A percentile compares a stretch with the other conserved stretches of the same genome.
Conservation (phyloP, 257 asterid genomes). For the Ilex asprella region DNA sequence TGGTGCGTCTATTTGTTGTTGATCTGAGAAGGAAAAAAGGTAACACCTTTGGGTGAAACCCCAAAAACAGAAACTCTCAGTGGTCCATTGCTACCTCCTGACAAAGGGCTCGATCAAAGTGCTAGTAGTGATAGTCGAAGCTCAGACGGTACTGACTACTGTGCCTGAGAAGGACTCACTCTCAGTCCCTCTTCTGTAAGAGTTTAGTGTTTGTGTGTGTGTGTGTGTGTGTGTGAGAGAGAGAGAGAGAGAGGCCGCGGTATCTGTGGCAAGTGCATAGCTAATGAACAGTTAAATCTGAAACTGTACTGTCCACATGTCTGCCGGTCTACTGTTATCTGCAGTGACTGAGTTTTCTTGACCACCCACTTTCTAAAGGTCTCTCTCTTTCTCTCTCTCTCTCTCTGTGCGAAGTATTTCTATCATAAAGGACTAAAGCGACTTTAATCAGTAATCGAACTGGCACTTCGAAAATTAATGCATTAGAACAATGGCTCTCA, state of each 20-base stretch:
- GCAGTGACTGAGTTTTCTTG: constrained; percentile 32
- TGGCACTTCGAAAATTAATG: constrained; percentile 43
- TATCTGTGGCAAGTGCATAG: constrained; percentile 35
- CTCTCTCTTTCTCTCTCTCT: constrained; percentile 5
- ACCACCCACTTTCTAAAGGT: constrained; percentile 17
- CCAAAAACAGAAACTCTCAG: constrained; percentile 89
- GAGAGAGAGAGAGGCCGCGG: constrained; percentile 10
- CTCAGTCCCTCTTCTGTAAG: constrained; percentile 3
- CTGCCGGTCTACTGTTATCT: constrained; percentile 21
- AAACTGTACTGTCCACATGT: constrained; percentile 22
- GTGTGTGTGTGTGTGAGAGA: constrained; percentile 1
- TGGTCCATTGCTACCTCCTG: constrained; percentile 82
- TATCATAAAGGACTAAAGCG: constrained; percentile 5
- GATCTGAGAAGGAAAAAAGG: constrained; percentile 58
- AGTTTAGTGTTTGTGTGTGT: constrained; percentile 14
- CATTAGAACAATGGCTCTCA: constrained; percentile 40
- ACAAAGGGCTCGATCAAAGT: constrained; percentile 52
- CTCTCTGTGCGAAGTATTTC: background rate
- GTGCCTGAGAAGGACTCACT: constrained; percentile 11
- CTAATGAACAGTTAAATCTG: constrained; percentile 44
- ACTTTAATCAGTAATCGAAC: constrained; percentile 32
- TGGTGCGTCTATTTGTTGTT: constrained; percentile 56
- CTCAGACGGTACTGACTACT: constrained; percentile 3
- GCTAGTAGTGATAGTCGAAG: constrained; percentile 37
- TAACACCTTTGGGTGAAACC: constrained; percentile 83